A percentile compares a stretch with the other conserved stretches of the same genome.
Evolutionary conservation across 2,329 filamentous ascomycete genomes (phyloP).

Genomic region (Neofusicoccum sp.): DNA sequence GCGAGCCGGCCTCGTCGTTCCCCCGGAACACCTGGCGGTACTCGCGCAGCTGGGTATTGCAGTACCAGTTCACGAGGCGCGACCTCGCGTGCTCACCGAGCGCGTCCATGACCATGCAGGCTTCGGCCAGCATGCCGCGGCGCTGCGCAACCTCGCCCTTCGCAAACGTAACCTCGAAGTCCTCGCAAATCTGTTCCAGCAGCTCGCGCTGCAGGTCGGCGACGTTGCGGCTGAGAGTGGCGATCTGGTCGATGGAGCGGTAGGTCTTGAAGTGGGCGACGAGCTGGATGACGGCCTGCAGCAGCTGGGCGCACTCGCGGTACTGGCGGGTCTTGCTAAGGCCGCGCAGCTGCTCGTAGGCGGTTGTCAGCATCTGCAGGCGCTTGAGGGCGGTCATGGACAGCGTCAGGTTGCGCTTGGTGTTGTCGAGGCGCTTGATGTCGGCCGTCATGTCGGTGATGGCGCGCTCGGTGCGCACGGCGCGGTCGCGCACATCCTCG

Average conservation of each 20-base stretch:
- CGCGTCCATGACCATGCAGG: conserved; percentile 91
- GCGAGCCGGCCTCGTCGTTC: conserved; percentile 82
- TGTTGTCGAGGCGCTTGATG: conserved; percentile 94
- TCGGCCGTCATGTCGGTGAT: conserved; percentile 99
- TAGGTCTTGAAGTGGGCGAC: conserved; percentile 99
- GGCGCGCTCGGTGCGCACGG: conserved; percentile 87
- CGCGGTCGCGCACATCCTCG: conserved; percentile 84
- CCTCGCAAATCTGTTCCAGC: conserved; percentile 96
- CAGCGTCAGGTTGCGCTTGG: conserved; percentile 91
- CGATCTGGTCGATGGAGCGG: conserved; percentile 96
- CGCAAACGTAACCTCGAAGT: conserved; percentile 93
- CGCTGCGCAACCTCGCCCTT: conserved; percentile 76
- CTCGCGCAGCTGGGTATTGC: conserved; percentile 93
- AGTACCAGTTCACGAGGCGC: conserved; percentile 90
- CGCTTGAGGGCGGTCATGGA: conserved; percentile 98
- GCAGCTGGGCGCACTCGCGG: conserved; percentile 85
- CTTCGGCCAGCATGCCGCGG: conserved; percentile 73
- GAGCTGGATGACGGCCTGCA: conserved; percentile 93
- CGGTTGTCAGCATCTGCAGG: conserved; percentile 96
- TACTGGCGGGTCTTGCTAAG: conserved; percentile 87
- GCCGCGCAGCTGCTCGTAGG: conserved; percentile 91
- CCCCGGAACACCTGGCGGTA: conserved; percentile 94
- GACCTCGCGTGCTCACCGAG: conserved; percentile 82
- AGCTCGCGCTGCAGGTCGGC: conserved; percentile 89
- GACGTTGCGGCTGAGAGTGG: conserved; percentile 85